Conservation (phyloP, 495 filamentous ascomycete species). For the Beverwykella pulmonaria region DNA sequence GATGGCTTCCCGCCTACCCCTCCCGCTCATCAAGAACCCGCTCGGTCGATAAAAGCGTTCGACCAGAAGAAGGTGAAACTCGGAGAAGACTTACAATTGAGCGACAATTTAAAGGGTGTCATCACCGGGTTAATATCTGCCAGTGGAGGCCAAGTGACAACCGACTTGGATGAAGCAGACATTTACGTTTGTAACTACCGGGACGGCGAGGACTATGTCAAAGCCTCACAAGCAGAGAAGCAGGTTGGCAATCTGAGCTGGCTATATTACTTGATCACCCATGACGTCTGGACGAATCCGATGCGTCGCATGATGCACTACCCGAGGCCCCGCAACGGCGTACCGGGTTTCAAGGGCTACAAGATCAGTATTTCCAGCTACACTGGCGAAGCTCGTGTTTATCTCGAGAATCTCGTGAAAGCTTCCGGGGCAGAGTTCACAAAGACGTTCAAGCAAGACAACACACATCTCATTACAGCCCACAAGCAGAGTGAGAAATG, state of each 20-base stretch:
- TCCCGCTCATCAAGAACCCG: constrained; percentile 36
- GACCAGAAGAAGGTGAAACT: constrained; percentile 60
- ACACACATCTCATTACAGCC: constrained; percentile 93
- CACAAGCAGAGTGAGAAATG: constrained; percentile 88
- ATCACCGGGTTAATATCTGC: constrained; percentile 68
- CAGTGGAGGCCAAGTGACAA: constrained; percentile 69
- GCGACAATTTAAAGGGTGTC: constrained; percentile 62
- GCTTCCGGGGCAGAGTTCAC: constrained; percentile 85
- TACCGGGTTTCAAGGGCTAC: constrained; percentile 76
- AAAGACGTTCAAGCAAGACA: constrained; percentile 88
- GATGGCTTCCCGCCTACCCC: constrained; percentile 44
- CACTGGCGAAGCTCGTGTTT: constrained; percentile 87
- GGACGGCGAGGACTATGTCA: constrained; percentile 75
- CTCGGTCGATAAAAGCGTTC: constrained; percentile 55
- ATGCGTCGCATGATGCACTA: constrained; percentile 83
- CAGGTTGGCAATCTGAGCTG: constrained; percentile 90
- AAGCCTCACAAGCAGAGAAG: constrained; percentile 72
- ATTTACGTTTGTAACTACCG: constrained; percentile 87
- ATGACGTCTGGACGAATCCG: constrained; percentile 84
- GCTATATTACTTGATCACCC: constrained; percentile 88
- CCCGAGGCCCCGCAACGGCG: constrained; percentile 70
- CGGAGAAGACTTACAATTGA: constrained; percentile 69
- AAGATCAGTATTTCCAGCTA: constrained; percentile 93
- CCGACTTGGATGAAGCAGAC: constrained; percentile 69
- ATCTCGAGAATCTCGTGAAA: constrained; percentile 86